Percentiles rank a stretch among this genome's conserved stretches.
These are phyloP conservation scores for Lichtheimia hyalospora DNA, from an alignment of 371 early-diverging fungal species.

Conservation along the genomic window DNA sequence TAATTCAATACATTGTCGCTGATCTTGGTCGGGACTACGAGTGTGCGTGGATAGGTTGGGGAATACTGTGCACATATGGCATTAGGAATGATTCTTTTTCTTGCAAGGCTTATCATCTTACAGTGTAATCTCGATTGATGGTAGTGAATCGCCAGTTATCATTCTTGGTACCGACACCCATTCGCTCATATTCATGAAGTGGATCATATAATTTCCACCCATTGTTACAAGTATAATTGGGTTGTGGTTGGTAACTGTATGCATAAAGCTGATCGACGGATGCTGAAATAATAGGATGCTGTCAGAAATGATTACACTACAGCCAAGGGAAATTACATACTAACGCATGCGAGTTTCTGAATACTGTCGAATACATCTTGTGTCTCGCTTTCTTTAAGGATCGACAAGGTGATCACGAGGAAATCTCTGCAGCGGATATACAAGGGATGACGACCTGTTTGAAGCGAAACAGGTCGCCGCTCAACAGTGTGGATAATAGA, in stretches of 20 bases:
- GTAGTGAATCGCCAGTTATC: constrained; percentile 79
- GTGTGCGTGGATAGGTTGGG: constrained; percentile 83
- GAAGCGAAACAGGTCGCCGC: constrained; percentile 53
- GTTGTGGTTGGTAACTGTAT: constrained; percentile 67
- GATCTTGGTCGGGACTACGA: constrained; percentile 87
- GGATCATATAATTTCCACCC: constrained; percentile 84
- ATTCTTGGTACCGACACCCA: constrained; percentile 78
- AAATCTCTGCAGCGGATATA: constrained; percentile 82
- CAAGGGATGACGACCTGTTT: constrained; percentile 55
- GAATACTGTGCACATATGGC: constrained; percentile 57
- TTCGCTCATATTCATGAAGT: constrained; percentile 76
- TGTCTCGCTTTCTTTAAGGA: constrained; percentile 70
- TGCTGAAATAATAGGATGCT: constrained; percentile 24
- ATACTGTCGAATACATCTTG: constrained; percentile 80
- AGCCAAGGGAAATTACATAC: constrained; percentile 27
- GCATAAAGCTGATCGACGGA: constrained; percentile 82
- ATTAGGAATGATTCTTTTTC: no score
- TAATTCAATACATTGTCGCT: constrained; percentile 89
- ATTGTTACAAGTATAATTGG: constrained; percentile 40
- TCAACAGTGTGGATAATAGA: constrained; percentile 85
- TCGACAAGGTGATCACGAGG: constrained; percentile 66
- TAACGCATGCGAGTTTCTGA: constrained; percentile 67
- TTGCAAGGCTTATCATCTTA: constrained; percentile 26
- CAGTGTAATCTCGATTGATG: constrained; percentile 75
- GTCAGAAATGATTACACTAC: neutral